Base-by-base conservation (phyloP, 164 flowering plant species). In the Aristolochia contorta region DNA sequence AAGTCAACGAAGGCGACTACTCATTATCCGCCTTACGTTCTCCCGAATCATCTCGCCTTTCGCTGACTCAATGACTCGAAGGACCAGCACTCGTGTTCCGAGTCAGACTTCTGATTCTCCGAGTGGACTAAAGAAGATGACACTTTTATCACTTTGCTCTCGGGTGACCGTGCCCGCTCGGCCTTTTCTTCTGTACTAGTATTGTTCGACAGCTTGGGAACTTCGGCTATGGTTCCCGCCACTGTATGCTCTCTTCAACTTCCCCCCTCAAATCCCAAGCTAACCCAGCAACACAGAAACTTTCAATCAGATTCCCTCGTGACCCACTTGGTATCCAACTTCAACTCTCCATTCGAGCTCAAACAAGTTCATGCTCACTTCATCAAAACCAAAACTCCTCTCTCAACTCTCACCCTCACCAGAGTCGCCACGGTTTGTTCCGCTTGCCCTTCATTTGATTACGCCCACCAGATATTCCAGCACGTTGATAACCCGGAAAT, bases 311-410 rank as follows among this genome's bases (percentile, higher is more conserved):
- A 66, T 6, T 30, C 59, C 10, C 54, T 51, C 37, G 32, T 12
- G 33, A 60, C 63, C 47, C 51, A 64, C 51, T 65, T 61, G 46
- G 60, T 67, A 41, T 19, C 60, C 65, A 78, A 56, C 60, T 84
- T 84, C 75, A 75, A 56, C 61, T 45, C 81, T 2, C 81, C 83
- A 50, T 75, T 65, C 21, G 87, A 82, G 70, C 84, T 86, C 72
- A 76, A 77, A 70, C 87, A 84, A 74, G 30, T 71, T 49, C 89
- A 84, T 27, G 75, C 86, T 58, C 77, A 70, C 56, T 59, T 84
- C 72, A 62, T 82, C 69, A 86, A 84, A 72, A 67, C 84, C 64
- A 70, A 67, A 61, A 43, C 67, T 32, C 66, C 75, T 21, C 81
- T 74, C 56, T 78, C 83, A 2, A 12, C 56, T 55, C 84, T 86